Evolutionary conservation across 345 rosid species (phyloP).

Genomic region (Hypericum androsaemum): DNA sequence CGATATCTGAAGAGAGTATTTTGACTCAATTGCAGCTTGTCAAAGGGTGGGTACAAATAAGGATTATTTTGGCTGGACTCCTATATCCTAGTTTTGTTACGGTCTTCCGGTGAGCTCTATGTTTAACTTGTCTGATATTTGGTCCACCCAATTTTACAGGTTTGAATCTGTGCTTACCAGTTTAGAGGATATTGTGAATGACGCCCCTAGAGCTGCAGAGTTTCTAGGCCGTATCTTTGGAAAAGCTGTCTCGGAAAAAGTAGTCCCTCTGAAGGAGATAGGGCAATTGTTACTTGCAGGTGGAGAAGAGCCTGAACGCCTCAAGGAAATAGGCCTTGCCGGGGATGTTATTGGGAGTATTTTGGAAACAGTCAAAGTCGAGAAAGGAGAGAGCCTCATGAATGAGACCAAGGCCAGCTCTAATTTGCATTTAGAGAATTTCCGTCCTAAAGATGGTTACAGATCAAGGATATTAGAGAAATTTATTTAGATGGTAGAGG

Average conservation of each 20-base stretch:
- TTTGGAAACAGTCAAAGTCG: slow-evolving; percentile 45
- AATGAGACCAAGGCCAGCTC: slow-evolving; percentile 44
- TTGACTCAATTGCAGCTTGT: slow-evolving; percentile 45
- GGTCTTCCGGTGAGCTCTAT: background rate
- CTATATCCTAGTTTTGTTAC: no score
- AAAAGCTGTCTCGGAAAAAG: slow-evolving; percentile 38
- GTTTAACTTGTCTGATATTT: background rate
- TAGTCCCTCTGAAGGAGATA: slow-evolving; percentile 43
- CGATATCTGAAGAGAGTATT: slow-evolving; percentile 37
- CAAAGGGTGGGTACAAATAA: slow-evolving; percentile 49
- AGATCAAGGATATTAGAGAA: slow-evolving; percentile 60
- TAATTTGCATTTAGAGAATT: slow-evolving; percentile 55
- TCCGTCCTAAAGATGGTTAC: slow-evolving; percentile 45
- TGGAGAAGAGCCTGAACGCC: slow-evolving; percentile 63
- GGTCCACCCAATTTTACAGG: slow-evolving; percentile 27
- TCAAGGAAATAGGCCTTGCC: slow-evolving; percentile 56
- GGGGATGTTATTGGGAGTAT: slow-evolving; percentile 76
- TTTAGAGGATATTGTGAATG: slow-evolving; percentile 79
- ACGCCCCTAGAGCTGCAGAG: slow-evolving; percentile 88
- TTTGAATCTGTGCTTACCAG: slow-evolving; percentile 59
- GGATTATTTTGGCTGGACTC: background rate
- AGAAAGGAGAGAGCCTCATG: slow-evolving; percentile 49
- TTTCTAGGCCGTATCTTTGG: slow-evolving; percentile 66
- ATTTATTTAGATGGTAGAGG: slow-evolving; percentile 51
- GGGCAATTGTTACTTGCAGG: slow-evolving; percentile 50